Base-by-base conservation (phyloP, 2,329 filamentous ascomycete genomes). In the Zymoseptoria passerinii region DNA sequence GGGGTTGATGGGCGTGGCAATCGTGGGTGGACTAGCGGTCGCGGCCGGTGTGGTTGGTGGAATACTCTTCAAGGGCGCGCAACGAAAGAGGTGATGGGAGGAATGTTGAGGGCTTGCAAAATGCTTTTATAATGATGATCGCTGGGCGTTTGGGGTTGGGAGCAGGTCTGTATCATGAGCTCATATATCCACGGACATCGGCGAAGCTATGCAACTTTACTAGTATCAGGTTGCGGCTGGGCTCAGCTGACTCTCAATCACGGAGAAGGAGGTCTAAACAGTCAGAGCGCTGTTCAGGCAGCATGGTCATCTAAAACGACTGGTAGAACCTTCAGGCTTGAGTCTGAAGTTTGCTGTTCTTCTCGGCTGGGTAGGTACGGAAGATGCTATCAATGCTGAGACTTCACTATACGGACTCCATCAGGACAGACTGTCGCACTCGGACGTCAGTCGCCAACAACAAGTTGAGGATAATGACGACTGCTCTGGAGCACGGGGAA, bases 31-130 rank as follows among this genome's bases (percentile, higher is more conserved):
- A 29, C 83, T 97, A 57, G 92, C 92, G 56, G 87, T 97, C 61
- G 92, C 90, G 1, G 94, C 92, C 2, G 94, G 92, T n/a, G 85
- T 96, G 16, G 85, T 97, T 16, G 94, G 92, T 35, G 91, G 90
- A 13, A 83, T 97, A 69, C 73, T 99, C 63, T 82, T 97, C 72
- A 87, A 84, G 75, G 89, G 90, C 62, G 75, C 87, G 50, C 68
- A 70, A 58, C 61, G 65, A 63, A 69, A 66, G 63, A 66, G 69
- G 55, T 67, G 56, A 64, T 50, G 52, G 8, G n/a, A 8, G 19
- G 44, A 27, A 63, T 23, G 50, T 35, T 51, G 29, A 23, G 16
- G 10, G 7, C 16, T 44, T n/a, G 35, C 35, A 16, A 44, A 13
- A 16, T 6, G 35, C 35, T 13, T 44, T 16, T 16, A 44, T 44